A percentile compares a stretch with the other conserved stretches of the same genome.
These are phyloP conservation scores for Syzygium grande DNA, from an alignment of 345 rosid genomes.

Conservation along the genomic window DNA sequence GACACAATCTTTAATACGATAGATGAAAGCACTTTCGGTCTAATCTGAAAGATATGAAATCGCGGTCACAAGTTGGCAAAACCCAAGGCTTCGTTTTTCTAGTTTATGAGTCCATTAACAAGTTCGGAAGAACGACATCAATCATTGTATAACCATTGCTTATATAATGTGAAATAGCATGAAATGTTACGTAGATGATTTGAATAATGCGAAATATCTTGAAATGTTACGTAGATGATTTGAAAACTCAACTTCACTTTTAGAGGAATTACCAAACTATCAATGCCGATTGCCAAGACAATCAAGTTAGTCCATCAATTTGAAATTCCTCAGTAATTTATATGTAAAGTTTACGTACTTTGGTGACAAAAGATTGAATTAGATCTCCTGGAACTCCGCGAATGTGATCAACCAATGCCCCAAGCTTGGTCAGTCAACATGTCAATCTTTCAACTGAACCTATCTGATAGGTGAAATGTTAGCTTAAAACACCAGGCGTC, in stretches of 20 bases:
- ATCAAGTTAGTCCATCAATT: neutral
- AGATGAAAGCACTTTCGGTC: neutral
- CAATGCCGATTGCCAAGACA: neutral
- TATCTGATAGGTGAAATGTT: no score
- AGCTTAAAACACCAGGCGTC: neutral
- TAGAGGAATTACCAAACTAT: neutral
- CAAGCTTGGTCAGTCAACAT: rapidly evolving
- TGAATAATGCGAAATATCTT: neutral
- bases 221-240: neutral
- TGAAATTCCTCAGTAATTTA: neutral
- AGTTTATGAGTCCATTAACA: neutral
- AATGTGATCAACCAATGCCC: neutral
- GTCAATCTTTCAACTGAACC: neutral
- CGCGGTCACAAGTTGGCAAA: neutral
- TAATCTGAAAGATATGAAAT: neutral
- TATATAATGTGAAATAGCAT: neutral
- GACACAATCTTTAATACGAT: neutral
- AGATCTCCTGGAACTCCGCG: neutral
- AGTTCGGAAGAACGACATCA: neutral
- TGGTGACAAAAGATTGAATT: neutral
- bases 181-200: no score
- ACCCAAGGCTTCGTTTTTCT: neutral
- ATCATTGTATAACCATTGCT: neutral
- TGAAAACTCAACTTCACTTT: neutral
- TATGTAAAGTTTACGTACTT: neutral